These are phyloP conservation scores for Lactifluus subvellereus DNA, from an alignment of 768 basidiomycete species.

Conservation along the genomic window DNA sequence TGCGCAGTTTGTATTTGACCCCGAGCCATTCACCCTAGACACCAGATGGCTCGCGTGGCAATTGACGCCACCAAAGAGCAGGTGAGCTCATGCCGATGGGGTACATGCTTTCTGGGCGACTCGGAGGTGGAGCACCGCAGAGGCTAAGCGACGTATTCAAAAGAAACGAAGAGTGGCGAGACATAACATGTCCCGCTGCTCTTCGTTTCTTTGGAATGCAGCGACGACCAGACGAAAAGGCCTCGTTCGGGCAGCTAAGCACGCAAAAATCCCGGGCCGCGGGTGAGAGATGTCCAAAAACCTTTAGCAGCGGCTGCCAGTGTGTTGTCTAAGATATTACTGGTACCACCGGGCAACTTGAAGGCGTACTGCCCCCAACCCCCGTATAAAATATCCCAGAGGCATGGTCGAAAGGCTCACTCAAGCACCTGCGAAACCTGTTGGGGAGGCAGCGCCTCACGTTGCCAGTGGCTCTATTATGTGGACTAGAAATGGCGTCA, in stretches of 20 bases:
- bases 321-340: neutral
- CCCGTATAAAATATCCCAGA: conserved; percentile 30
- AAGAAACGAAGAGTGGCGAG: conserved; percentile 22
- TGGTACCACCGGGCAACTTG: neutral
- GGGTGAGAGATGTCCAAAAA: conserved; percentile 30
- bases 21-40: neutral
- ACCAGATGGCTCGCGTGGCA: conserved; percentile 6
- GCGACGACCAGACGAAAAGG: conserved; percentile 28
- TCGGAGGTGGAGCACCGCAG: conserved; percentile 4
- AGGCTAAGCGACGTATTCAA: conserved; percentile 26
- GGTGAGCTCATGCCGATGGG: conserved; percentile 9
- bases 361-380: conserved; percentile 13
- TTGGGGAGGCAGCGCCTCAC: neutral
- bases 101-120: conserved; percentile 14
- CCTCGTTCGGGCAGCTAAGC: conserved; percentile 30
- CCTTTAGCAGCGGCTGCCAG: conserved; percentile 24
- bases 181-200: conserved; percentile 1
- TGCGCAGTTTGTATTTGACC: neutral
- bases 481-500: neutral
- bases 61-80: conserved; percentile 15
- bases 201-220: too few species aligned
- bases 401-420: conserved; percentile 24
- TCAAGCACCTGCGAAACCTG: conserved; percentile 11
- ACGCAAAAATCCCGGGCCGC: too few species aligned
- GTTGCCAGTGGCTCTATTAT: neutral